Percentiles rank a stretch among this genome's conserved stretches.
phyloP scores from a whole-genome alignment of 2,329 filamentous ascomycete species.

The Microdochium paspali region DNA sequence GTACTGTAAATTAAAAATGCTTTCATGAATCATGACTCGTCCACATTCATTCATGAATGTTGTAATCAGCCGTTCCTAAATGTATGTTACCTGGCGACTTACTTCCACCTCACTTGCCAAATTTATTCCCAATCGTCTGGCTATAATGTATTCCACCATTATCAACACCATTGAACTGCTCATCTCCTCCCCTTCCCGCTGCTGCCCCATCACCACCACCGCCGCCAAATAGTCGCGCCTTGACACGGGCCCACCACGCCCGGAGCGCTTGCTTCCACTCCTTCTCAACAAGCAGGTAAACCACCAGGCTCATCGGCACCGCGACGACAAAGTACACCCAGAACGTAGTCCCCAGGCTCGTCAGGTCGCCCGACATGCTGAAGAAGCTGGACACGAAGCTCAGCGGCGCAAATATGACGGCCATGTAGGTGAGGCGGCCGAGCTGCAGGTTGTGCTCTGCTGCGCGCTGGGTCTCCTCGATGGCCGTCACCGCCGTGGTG shows the following conservation, averaged over 20 bases:
- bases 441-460: conserved; percentile 12
- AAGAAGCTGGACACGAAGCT: conserved; percentile 15
- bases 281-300: conserved; percentile 1
- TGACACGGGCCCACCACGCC: background rate
- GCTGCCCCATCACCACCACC: background rate
- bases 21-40: too few relatives aligned
- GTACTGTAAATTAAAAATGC: too few relatives aligned
- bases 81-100: too few relatives aligned
- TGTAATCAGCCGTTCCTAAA: too few relatives aligned
- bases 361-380: conserved; percentile 12
- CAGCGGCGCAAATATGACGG: conserved; percentile 14
- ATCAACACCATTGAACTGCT: too few relatives aligned
- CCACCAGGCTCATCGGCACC: conserved; percentile 10
- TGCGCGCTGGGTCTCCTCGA: conserved; percentile 13
- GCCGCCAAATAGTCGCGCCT: background rate
- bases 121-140: background rate
- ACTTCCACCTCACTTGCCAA: background rate
- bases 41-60: too few relatives aligned
- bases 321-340: conserved; percentile 15
- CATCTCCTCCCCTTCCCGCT: too few relatives aligned
- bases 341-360: conserved; percentile 8
- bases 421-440: conserved; percentile 12
- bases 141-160: background rate
- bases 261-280: background rate
- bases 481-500: conserved; percentile 12